A percentile compares a stretch with the other conserved stretches of the same genome.
These are phyloP conservation scores for Fomitopsis pulvina DNA, from an alignment of 768 basidiomycete genomes.

Conservation along the genomic window DNA sequence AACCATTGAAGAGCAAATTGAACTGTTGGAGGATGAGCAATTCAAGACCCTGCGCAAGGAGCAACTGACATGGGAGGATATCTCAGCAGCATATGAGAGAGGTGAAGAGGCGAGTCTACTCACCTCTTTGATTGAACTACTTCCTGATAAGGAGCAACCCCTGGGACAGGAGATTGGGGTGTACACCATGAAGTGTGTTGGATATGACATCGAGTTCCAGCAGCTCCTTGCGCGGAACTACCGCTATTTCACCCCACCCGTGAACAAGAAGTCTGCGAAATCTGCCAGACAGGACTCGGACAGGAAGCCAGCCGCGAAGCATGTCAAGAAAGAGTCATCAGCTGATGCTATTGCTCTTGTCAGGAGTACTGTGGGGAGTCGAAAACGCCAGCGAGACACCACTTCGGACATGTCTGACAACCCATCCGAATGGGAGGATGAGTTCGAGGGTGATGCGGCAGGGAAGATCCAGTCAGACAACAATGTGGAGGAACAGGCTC, in stretches of 20 bases:
- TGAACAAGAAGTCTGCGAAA: too few relatives aligned
- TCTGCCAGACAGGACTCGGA: too few relatives aligned
- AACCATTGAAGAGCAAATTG: neutral
- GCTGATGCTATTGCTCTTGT: too few relatives aligned
- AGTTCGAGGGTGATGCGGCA: too few relatives aligned
- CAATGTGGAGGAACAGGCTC: too few relatives aligned
- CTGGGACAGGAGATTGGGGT: slow-evolving; percentile 2
- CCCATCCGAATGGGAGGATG: too few relatives aligned
- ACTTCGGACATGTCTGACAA: too few relatives aligned
- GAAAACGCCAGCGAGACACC: too few relatives aligned
- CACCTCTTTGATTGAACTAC: neutral
- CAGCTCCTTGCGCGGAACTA: neutral
- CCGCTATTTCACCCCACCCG: neutral
- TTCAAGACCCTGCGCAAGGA: neutral
- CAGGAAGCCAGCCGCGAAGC: too few relatives aligned
- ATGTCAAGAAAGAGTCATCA: too few relatives aligned
- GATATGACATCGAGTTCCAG: slow-evolving; percentile 7
- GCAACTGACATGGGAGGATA: neutral
- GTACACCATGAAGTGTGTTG: slow-evolving; percentile 11
- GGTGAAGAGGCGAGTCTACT: slow-evolving; percentile 1
- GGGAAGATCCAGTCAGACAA: too few relatives aligned
- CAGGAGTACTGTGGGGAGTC: too few relatives aligned
- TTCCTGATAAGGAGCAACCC: neutral
- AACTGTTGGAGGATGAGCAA: neutral
- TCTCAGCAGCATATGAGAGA: slow-evolving; percentile 1